Conservation (phyloP, 139 green algal species). For the Tetratostichococcus sp. region DNA sequence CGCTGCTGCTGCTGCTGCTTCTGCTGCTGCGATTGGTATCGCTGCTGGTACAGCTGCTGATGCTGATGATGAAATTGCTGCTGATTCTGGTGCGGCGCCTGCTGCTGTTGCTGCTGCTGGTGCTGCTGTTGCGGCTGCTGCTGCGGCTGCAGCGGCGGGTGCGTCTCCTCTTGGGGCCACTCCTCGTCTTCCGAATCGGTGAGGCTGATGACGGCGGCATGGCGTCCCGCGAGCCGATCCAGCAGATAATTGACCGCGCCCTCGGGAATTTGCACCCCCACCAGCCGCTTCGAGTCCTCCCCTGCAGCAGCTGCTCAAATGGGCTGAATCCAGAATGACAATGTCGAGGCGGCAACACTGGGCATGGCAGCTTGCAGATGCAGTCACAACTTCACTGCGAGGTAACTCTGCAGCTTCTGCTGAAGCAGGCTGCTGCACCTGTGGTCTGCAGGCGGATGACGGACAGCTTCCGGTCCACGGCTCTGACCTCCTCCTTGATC, state of each 20-base stretch:
- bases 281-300: constrained; percentile 31
- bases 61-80: no score
- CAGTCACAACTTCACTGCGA: neutral
- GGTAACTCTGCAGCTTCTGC: no score
- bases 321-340: no score
- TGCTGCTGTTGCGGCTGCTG: neutral
- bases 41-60: no score
- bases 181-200: neutral
- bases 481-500: constrained; percentile 24
- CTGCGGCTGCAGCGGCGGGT: neutral
- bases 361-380: no score
- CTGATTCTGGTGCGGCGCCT: no score
- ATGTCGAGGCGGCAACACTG: no score
- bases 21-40: no score
- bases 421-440: no score
- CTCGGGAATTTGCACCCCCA: constrained; percentile 43
- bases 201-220: neutral
- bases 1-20: no score
- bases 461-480: constrained; percentile 35
- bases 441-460: constrained; percentile 54
- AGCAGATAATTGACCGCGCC: constrained; percentile 23
- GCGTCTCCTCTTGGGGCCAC: no score
- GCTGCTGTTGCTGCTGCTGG: neutral
- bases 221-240: constrained; percentile 3
- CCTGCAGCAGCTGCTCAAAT: constrained; percentile 12